Conservation (phyloP, 2,329 filamentous ascomycete species). For the Venturia nashicola region DNA sequence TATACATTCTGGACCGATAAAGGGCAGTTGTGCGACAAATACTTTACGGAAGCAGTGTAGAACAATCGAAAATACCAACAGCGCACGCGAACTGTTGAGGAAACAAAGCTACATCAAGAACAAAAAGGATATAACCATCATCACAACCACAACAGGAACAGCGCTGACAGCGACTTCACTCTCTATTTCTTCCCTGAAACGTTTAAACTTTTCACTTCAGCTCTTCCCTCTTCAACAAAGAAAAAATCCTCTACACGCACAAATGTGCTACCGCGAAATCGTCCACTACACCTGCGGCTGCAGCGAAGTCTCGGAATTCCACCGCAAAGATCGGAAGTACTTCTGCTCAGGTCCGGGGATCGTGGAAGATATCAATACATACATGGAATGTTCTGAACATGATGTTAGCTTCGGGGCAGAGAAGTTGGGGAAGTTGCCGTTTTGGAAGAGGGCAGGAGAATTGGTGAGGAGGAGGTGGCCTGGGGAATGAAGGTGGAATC, state of each 20-base stretch:
- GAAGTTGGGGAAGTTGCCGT: background rate
- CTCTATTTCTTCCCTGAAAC: no score
- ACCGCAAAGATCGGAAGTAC: background rate
- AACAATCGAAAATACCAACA: no score
- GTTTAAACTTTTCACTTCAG: no score
- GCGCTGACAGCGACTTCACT: no score
- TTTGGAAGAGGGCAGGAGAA: background rate
- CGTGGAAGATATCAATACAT: background rate
- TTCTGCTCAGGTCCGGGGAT: background rate
- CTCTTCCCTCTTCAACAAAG: no score
- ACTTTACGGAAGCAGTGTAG: background rate
- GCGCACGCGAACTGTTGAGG: no score
- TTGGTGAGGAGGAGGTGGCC: background rate
- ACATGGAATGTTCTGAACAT: background rate
- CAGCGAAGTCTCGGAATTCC: background rate
- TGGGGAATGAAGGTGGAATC: background rate
- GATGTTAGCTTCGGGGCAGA: background rate
- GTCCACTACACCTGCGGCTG: background rate
- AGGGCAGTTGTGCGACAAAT: background rate
- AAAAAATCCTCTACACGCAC: background rate
- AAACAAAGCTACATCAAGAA: no score
- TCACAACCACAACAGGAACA: no score
- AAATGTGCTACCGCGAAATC: slow-evolving; percentile 3
- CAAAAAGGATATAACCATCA: no score
- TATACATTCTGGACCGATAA: background rate